Conservation (phyloP, 441 rosid genomes). For the Erodium moschatum region DNA sequence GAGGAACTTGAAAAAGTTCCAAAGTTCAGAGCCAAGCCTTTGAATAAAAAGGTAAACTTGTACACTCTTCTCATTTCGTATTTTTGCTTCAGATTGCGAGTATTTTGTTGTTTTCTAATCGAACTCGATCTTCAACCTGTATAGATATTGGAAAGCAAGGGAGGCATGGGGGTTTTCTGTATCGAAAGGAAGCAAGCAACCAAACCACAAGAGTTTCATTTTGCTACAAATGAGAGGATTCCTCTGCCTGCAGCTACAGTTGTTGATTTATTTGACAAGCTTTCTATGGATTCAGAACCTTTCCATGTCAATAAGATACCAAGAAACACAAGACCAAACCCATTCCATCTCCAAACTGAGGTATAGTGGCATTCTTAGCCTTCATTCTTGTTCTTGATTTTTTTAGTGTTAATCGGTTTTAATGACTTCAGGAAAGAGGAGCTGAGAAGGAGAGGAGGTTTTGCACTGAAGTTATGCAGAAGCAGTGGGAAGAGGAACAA, state of each 20-base stretch:
- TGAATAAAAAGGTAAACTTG: slow-evolving; percentile 68
- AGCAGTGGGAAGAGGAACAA: slow-evolving; percentile 66
- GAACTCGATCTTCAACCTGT: slow-evolving; percentile 11
- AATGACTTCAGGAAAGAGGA: slow-evolving; percentile 69
- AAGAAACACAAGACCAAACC: slow-evolving; percentile 69
- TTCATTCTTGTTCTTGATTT: not conserved
- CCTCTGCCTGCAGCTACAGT: slow-evolving; percentile 38
- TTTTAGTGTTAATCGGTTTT: not conserved
- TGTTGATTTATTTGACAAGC: slow-evolving; percentile 73
- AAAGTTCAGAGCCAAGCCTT: slow-evolving; percentile 86
- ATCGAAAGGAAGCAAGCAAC: slow-evolving; percentile 71
- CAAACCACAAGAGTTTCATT: slow-evolving; percentile 80
- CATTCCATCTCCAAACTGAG: slow-evolving; percentile 85
- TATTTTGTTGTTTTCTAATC: not conserved
- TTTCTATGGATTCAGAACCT: slow-evolving; percentile 71
- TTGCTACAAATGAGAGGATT: slow-evolving; percentile 78
- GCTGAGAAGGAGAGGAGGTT: slow-evolving; percentile 72
- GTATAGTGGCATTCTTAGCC: slow-evolving; percentile 26
- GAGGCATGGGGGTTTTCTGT: slow-evolving; percentile 74
- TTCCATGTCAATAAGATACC: slow-evolving; percentile 46
- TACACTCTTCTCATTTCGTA: too few species aligned
- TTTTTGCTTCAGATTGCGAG: too few species aligned
- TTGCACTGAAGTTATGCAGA: slow-evolving; percentile 42
- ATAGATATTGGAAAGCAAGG: slow-evolving; percentile 93
- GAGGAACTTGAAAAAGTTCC: slow-evolving; percentile 86